These are phyloP conservation scores for Lactarius tabidus DNA, from an alignment of 768 basidiomycete species.

Conservation along the genomic window DNA sequence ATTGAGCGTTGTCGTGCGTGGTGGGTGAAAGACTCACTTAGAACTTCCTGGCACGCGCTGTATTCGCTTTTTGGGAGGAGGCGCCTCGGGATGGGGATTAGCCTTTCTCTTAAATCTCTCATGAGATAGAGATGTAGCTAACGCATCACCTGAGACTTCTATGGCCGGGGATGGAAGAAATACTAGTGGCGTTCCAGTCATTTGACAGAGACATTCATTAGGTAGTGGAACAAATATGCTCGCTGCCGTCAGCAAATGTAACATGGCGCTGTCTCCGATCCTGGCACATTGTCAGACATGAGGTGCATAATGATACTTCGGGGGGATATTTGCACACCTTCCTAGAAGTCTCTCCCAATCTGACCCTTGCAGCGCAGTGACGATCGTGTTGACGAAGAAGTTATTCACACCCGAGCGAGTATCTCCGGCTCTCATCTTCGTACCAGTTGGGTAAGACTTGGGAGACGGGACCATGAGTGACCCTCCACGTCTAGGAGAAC, in stretches of 20 bases:
- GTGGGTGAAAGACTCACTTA: slow-evolving; percentile 4
- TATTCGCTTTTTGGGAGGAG: slow-evolving; percentile 8
- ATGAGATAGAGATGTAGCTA: background rate
- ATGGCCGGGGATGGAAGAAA: slow-evolving; percentile 35
- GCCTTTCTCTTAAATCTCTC: slow-evolving; percentile 18
- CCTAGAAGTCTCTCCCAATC: slow-evolving; percentile 65
- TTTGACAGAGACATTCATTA: slow-evolving; percentile 81
- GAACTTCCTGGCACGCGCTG: background rate
- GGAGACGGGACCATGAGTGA: slow-evolving; percentile 1
- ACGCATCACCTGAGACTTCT: background rate
- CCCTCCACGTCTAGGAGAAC: background rate
- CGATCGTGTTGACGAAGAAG: slow-evolving; percentile 68
- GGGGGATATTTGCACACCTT: slow-evolving; percentile 40
- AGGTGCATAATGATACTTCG: background rate
- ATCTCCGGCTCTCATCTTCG: slow-evolving; percentile 35
- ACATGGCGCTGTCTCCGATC: slow-evolving; percentile 70
- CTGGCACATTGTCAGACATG: slow-evolving; percentile 38
- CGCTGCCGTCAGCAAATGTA: slow-evolving; percentile 71
- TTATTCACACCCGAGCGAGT: slow-evolving; percentile 48
- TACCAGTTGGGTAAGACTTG: slow-evolving; percentile 24
- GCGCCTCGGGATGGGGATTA: slow-evolving; percentile 5
- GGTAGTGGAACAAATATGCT: slow-evolving; percentile 74
- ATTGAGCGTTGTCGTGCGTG: slow-evolving; percentile 1
- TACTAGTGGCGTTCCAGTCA: slow-evolving; percentile 69
- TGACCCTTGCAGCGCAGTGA: slow-evolving; percentile 57